Conservation (phyloP, 2,329 filamentous ascomycete genomes). For the Xylariaceae sp. region DNA sequence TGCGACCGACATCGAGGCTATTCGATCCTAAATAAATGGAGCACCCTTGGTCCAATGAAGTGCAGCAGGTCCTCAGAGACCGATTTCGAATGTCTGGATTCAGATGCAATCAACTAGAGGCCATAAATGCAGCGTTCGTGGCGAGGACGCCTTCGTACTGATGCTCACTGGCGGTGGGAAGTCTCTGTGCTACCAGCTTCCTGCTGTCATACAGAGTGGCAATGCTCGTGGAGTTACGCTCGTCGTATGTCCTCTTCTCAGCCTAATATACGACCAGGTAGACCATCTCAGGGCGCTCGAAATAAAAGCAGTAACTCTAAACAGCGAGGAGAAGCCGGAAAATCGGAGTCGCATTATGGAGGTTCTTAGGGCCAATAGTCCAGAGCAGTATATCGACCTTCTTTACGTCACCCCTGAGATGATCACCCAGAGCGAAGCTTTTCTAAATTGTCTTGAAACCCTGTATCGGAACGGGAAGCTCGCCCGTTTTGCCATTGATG, state of each 20-base stretch:
- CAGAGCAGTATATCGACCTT: conserved; percentile 81
- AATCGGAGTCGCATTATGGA: conserved; percentile 72
- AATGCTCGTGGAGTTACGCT: conserved; percentile 86
- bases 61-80: conserved; percentile 80
- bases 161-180: conserved; percentile 99
- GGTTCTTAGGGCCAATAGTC: conserved; percentile 65
- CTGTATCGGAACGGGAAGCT: conserved; percentile 76
- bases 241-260: conserved; percentile 92
- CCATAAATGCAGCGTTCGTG: conserved; percentile 91
- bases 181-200: conserved; percentile 94
- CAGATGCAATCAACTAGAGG: conserved; percentile 88
- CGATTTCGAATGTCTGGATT: conserved; percentile 87
- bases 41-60: conserved; percentile 87
- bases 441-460: conserved; percentile 69
- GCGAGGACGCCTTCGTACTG: conserved; percentile 90
- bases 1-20: no score
- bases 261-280: conserved; percentile 97
- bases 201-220: conserved; percentile 81
- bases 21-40: no score
- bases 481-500: conserved; percentile 93
- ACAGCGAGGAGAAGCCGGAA: conserved; percentile 71
- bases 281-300: conserved; percentile 76
- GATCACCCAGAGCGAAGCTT: conserved; percentile 79
- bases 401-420: conserved; percentile 98
- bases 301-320: conserved; percentile 83